phyloP scores from a whole-genome alignment of 345 rosid species.

The Syzygium aqueum region DNA sequence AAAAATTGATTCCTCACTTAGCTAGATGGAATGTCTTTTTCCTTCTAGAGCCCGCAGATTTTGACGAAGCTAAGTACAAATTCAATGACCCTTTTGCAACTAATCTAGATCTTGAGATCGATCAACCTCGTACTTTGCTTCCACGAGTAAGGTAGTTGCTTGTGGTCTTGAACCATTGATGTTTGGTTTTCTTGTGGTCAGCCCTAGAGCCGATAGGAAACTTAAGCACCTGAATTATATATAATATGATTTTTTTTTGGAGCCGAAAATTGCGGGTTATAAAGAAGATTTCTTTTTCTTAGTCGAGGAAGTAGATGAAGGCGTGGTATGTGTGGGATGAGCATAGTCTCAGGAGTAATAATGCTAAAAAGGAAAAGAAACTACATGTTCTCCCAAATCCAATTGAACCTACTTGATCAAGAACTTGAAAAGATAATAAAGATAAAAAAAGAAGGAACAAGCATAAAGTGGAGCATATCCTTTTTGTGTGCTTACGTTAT shows the following conservation, averaged over 20 bases:
- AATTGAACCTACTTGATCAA: neutral
- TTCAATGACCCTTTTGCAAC: neutral
- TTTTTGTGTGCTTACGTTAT: neutral
- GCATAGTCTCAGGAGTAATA: neutral
- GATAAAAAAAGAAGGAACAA: neutral
- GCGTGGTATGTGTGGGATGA: neutral
- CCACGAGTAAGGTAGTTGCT: neutral
- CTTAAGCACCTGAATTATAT: neutral
- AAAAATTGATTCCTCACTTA: neutral
- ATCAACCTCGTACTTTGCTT: neutral
- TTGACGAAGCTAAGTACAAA: neutral
- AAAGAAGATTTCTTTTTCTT: neutral
- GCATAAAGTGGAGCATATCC: neutral
- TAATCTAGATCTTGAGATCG: neutral
- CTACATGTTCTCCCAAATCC: neutral
- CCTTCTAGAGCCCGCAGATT: neutral
- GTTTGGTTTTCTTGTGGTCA: neutral
- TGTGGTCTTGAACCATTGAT: neutral
- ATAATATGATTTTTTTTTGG: neutral
- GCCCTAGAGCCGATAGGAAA: neutral
- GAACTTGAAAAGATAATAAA: neutral
- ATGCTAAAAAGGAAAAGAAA: neutral
- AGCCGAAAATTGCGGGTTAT: neutral
- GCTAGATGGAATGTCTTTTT: neutral
- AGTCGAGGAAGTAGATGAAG: neutral